Conservation (phyloP, 495 filamentous ascomycete species). For the Neurospora sp. region DNA sequence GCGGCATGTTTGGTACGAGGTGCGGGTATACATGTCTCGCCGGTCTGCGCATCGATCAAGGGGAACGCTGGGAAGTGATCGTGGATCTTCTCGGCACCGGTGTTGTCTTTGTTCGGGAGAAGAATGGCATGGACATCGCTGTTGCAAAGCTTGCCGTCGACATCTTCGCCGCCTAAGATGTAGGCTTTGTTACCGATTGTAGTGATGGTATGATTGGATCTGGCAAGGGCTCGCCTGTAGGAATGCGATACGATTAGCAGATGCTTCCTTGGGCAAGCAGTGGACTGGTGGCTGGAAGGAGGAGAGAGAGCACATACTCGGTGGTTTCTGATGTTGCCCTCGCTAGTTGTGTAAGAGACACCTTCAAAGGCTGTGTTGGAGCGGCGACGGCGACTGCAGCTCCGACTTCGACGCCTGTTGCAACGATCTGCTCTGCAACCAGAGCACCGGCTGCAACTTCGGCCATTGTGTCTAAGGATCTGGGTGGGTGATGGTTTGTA, state of each 20-base stretch:
- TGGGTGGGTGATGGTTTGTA: background rate
- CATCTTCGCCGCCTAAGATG: slow-evolving; percentile 41
- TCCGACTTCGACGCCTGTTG: slow-evolving; percentile 31
- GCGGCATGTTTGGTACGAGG: slow-evolving; percentile 34
- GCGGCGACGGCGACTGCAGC: slow-evolving; percentile 26
- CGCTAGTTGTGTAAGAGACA: slow-evolving; percentile 31
- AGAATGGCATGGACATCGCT: slow-evolving; percentile 37
- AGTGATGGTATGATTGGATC: slow-evolving; percentile 38
- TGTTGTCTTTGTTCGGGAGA: slow-evolving; percentile 20
- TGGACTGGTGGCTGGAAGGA: background rate
- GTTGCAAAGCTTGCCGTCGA: slow-evolving; percentile 28
- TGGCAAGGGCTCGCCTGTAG: slow-evolving; percentile 26
- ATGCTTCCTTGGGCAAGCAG: background rate
- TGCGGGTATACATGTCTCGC: slow-evolving; percentile 26
- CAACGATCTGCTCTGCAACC: slow-evolving; percentile 34
- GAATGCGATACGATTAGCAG: background rate
- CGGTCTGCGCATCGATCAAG: slow-evolving; percentile 21
- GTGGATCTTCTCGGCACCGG: slow-evolving; percentile 11
- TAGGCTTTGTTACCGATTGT: slow-evolving; percentile 37
- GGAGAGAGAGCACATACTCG: slow-evolving; percentile 3
- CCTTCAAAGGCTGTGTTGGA: slow-evolving; percentile 33
- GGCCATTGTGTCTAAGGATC: slow-evolving; percentile 17
- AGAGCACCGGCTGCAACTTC: slow-evolving; percentile 29
- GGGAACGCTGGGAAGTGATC: slow-evolving; percentile 14
- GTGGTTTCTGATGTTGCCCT: slow-evolving; percentile 13